Base-by-base conservation (phyloP, 83 land plant species). In the Picea abies region DNA sequence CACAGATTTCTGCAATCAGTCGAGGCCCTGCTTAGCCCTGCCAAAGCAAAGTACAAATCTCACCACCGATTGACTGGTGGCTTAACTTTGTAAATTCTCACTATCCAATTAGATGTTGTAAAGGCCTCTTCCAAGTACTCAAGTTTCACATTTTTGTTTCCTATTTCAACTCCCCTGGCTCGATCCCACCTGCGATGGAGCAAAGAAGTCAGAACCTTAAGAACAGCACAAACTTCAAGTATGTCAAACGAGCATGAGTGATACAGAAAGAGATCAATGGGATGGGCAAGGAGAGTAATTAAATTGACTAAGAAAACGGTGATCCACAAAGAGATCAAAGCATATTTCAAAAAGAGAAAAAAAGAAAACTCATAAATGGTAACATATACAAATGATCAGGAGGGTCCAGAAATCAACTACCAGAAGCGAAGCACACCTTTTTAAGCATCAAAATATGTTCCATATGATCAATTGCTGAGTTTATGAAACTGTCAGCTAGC, bases 41-140 rank as follows among this genome's bases (percentile, higher is more conserved):
- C 49, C 49, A 63, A 29, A 77, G 71, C 32, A 26, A 78, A 52
- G 61, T 72, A 79, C 35, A 44, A 76, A 11, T 19, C 63, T 94
- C 88, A 96, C 90, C 91, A 88, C 84, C 98, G 87, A 84, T 97
- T 97, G 19, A 77, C 88, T 0, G 96, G 98, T 49, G 97, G 99
- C 83, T 97, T 97, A 15, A 97, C 96, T 88, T 96, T 97, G 88
- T 97, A 95, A 41, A 97, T 94, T 60, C 99, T 87, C 41, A 98
- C 93, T 76, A 98, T 98, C 99, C 99, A 98, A 82, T 98, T 98
- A 35, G 99, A 93, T 9, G 99, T 96, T 12, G 99, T 98, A 68
- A 87, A 98, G 37, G 99, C 98, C 89, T 98, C 99, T 83, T 98
- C 99, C 85, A 96, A 78, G 81, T 96, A 82, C 80, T 94, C 91